phyloP scores from a whole-genome alignment of 495 filamentous ascomycete genomes.

The Penicillium waksmanii region DNA sequence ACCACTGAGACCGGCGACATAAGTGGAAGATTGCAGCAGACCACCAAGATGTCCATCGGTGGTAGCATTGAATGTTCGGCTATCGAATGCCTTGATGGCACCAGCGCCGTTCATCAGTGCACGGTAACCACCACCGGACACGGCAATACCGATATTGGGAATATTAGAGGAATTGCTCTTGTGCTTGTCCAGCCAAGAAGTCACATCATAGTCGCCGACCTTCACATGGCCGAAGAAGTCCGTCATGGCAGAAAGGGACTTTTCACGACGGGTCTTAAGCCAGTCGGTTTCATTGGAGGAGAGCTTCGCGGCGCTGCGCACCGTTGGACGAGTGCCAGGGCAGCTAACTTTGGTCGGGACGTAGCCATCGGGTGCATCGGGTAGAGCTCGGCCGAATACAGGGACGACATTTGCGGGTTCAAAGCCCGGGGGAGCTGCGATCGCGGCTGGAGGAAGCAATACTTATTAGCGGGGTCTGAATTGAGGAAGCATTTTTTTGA shows the following conservation, averaged over 20 bases:
- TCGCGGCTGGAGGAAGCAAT: conserved; percentile 18
- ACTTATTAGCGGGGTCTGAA: conserved; percentile 4
- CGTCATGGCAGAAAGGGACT: conserved; percentile 68
- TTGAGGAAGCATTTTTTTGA: not conserved
- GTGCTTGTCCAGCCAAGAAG: conserved; percentile 64
- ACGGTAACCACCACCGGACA: conserved; percentile 77
- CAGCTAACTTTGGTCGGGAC: conserved; percentile 44
- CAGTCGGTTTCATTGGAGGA: conserved; percentile 72
- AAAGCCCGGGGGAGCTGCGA: conserved; percentile 20
- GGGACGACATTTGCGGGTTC: conserved; percentile 17
- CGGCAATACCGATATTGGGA: conserved; percentile 63
- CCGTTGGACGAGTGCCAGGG: conserved; percentile 48
- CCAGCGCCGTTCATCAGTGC: conserved; percentile 91
- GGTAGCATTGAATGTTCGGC: conserved; percentile 68
- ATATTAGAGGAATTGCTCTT: conserved; percentile 58
- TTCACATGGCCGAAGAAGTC: conserved; percentile 73
- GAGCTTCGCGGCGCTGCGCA: conserved; percentile 59
- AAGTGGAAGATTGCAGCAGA: conserved; percentile 81
- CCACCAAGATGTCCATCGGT: conserved; percentile 76
- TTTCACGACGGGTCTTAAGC: conserved; percentile 55
- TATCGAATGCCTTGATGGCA: conserved; percentile 82
- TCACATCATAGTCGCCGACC: conserved; percentile 77
- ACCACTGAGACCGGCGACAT: conserved; percentile 82
- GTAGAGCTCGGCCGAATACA: conserved; percentile 37
- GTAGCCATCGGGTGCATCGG: conserved; percentile 54